Evolutionary conservation across 2,329 filamentous ascomycete species (phyloP), one percentile per base, ranked within the genome.

Genomic region (Drechslera avenae): DNA sequence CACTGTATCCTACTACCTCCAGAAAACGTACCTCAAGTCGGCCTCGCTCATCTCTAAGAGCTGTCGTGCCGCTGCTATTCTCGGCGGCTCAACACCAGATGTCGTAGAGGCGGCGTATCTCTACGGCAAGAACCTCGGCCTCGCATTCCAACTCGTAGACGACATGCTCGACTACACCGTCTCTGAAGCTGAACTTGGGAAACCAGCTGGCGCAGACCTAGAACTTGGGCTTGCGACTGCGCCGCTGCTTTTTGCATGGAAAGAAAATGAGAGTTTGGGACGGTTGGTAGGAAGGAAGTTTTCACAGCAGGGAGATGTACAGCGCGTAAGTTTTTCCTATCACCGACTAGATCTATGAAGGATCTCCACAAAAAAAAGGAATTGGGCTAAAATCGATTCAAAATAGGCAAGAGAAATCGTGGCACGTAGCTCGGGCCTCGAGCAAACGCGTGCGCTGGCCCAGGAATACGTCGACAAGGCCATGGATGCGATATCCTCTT

Each of bases 21-120:
- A 97, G 72, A 99, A 99, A 82, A 99, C 94, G 21, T 99, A 99
- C 70, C 83, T 99, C 62, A 99, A 99, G 79, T 95, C 91, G 1
- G 94, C 94, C 3, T 95, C 90, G 60, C 79, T 99, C 66, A 97
- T 99, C 70, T 95, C 90, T 71, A 99, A 99, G 76, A 95, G 90
- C 23, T 97, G 93, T 74, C 87, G 94, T 41, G 91, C 93, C 0
- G 85, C 94, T 2, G 93, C 94, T 2, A 78, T 99, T 37, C 81
- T 99, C 14, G 92, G 94, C 23, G 86, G 90, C 12, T 84, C 87
- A 28, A 83, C 91, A 28, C 81, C 82, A 0, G 83, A 87, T 54
- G 91, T 94, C 1, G 90, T 97, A 2, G 92, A 99, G 60, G 89
- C 91, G 8, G 90, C 93, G 2, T 99, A 99, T 71, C 76, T 83